Evolutionary conservation across 1,139 yeast species (phyloP).

Genomic region (Yamadazyma buinensis): DNA sequence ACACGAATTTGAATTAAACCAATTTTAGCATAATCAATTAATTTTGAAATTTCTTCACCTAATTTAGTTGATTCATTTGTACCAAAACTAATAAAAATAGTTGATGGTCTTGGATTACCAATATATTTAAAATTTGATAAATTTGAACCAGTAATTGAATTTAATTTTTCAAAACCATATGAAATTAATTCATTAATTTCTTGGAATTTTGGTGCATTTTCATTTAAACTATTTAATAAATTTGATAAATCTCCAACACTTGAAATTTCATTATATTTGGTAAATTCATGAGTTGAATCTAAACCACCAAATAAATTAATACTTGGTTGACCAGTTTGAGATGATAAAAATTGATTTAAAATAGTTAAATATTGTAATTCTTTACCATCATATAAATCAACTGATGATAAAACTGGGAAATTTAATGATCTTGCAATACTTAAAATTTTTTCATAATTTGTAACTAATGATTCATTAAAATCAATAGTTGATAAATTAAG

Average conservation of each 20-base stretch:
- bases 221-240: slow-evolving; percentile 36
- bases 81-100: slow-evolving; percentile 77
- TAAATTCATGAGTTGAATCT: slow-evolving; percentile 55
- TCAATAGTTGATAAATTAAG: slow-evolving; percentile 74
- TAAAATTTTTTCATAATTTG: slow-evolving; percentile 67
- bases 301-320: slow-evolving; percentile 80
- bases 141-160: slow-evolving; percentile 53
- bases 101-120: slow-evolving; percentile 59
- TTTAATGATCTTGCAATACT: slow-evolving; percentile 62
- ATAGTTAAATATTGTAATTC: slow-evolving; percentile 71
- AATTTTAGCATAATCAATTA: slow-evolving; percentile 31
- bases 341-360: slow-evolving; percentile 62
- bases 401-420: slow-evolving; percentile 71
- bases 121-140: slow-evolving; percentile 69
- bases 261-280: slow-evolving; percentile 45
- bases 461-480: slow-evolving; percentile 58
- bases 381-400: slow-evolving; percentile 38
- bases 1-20: slow-evolving; percentile 75
- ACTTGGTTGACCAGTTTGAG: slow-evolving; percentile 51
- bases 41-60: slow-evolving; percentile 36
- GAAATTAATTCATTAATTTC: slow-evolving; percentile 37
- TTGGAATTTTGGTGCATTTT: slow-evolving; percentile 15
- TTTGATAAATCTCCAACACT: slow-evolving; percentile 43
- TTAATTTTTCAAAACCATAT: slow-evolving; percentile 47
- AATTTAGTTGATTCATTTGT: slow-evolving; percentile 61